Conservation (phyloP, 768 basidiomycete genomes). For the Coprinopsis sp. region DNA sequence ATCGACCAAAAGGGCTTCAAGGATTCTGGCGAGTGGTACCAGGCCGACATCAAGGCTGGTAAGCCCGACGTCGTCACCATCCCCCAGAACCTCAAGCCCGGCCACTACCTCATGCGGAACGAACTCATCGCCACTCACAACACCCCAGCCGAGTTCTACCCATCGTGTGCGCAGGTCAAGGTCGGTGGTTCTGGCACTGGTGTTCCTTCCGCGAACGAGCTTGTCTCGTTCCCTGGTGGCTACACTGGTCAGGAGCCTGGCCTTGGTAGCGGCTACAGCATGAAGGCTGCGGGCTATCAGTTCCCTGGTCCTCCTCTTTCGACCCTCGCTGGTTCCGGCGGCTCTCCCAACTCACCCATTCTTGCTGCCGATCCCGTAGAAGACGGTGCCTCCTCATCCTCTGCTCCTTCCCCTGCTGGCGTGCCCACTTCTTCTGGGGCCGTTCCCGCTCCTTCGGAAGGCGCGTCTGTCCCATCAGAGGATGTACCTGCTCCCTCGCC, state of each 20-base stretch:
- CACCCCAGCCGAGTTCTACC: conserved; percentile 76
- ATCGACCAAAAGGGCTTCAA: conserved; percentile 48
- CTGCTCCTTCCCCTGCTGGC: no score
- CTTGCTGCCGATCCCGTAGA: no score
- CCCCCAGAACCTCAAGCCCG: conserved; percentile 53
- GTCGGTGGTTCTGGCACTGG: conserved; percentile 53
- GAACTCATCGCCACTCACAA: conserved; percentile 77
- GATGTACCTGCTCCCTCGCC: no score
- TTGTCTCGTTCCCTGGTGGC: conserved; percentile 67
- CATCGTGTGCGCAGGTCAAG: conserved; percentile 57
- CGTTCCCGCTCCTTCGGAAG: no score
- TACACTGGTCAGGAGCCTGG: conserved; percentile 70
- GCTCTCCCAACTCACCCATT: no score
- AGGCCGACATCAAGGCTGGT: conserved; percentile 45
- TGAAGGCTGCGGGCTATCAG: no score
- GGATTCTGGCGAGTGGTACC: conserved; percentile 41
- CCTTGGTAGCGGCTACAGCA: no score
- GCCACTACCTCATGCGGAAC: conserved; percentile 72
- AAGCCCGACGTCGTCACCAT: conserved; percentile 36
- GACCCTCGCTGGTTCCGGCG: no score
- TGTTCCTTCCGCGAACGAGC: conserved; percentile 39
- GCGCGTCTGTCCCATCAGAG: no score
- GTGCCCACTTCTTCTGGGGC: no score
- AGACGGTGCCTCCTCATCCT: no score
- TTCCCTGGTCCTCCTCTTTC: no score